Base-by-base conservation (phyloP, 1,284 basidiomycete genomes). In the Malassezia brasiliensis region DNA sequence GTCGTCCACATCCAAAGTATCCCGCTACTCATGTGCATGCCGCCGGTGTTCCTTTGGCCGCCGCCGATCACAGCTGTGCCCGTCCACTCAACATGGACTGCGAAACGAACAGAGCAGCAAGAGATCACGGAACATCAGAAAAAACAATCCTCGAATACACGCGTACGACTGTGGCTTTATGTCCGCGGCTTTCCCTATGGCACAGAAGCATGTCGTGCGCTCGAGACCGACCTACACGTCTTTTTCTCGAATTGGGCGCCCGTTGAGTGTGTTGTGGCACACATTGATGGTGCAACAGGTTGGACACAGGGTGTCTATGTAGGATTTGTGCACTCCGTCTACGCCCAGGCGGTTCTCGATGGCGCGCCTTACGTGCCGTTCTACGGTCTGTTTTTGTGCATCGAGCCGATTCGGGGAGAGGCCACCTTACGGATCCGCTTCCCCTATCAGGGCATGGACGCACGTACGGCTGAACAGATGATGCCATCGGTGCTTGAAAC, bases 341-440 rank as follows among this genome's bases (percentile, higher is more conserved):
- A 47, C 20, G 46, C 46, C 30, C 30, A 30, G 6, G 22, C 32
- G 6, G 46, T 37, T 2, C 22, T 22, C 35, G 40, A 31, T 14
- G 17, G 5, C 17, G 28, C 31, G 32, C 46, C 20, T 11, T 25
- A 10, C 15, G 4, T 22, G 1, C 38, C 40, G 8, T 53, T 53
- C 17, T 32, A 42, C 20, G 39, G 40, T 14, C 12, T 28, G 5
- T 44, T 14, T 22, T 37, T 53, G 32, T 35, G 46, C 8, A 19
- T 53, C 1, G 46, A 53, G 25, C 46, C 39, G 2, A 47, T 45
- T 5, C 15, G 39, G 12, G 39, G 17, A 7, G 46, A 48, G 4
- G 38, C 44, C 8, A 53, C 46, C 1, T 5, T 53, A 34, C 52
- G 47, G 10, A 48, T 53, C 17, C 38, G 25, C n/a, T n/a, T 39